phyloP scores from a whole-genome alignment of 129 eudicot species.

The Saposhnikovia divaricata region DNA sequence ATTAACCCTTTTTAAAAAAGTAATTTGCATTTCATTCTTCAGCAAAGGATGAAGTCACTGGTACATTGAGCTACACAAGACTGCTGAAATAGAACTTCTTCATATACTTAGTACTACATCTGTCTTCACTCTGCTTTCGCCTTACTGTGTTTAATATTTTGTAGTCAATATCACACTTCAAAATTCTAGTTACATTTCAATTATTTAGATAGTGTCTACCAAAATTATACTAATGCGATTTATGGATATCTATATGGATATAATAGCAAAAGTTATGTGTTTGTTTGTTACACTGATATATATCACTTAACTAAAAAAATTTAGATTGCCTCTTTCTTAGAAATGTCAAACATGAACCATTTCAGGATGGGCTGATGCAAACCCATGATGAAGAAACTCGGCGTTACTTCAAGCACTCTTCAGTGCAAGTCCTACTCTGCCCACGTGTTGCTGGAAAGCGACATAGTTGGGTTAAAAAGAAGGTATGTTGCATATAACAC shows the following conservation, averaged over 20 bases:
- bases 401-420: slow-evolving; percentile 20
- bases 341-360: background rate
- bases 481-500: background rate
- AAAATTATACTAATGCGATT: too few species aligned
- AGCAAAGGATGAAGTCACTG: background rate
- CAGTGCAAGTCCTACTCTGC: slow-evolving; percentile 17
- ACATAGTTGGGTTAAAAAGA: background rate
- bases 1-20: background rate
- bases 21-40: too few species aligned
- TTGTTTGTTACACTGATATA: too few species aligned
- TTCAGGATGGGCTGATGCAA: slow-evolving; percentile 24
- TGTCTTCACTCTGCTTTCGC: too few species aligned
- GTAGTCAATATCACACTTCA: too few species aligned
- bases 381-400: slow-evolving; percentile 21
- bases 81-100: background rate
- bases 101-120: background rate
- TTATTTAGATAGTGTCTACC: too few species aligned
- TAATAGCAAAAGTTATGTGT: too few species aligned
- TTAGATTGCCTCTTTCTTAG: background rate
- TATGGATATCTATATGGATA: too few species aligned
- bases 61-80: background rate
- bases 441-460: slow-evolving; percentile 1
- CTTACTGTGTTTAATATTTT: too few species aligned
- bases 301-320: background rate
- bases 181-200: background rate